A percentile compares a stretch with the other conserved stretches of the same genome.
Conservation (phyloP, 2,329 filamentous ascomycete species). For the Macroventuria anomochaeta region DNA sequence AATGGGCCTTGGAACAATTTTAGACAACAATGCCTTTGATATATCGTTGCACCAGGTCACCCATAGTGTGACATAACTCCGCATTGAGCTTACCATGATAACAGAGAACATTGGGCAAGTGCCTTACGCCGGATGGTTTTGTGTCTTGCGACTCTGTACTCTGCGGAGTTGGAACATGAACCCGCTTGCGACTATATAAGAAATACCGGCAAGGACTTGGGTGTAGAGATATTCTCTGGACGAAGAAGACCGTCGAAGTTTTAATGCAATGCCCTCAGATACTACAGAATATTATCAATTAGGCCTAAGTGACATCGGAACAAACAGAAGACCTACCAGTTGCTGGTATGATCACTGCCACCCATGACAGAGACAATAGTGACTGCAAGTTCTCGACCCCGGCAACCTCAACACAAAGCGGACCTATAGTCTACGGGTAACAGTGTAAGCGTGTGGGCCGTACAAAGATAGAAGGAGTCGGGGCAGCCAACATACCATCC, state of each 20-base stretch:
- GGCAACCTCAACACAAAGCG: conserved; percentile 51
- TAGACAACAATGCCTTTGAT: too few relatives aligned
- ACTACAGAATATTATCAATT: not conserved
- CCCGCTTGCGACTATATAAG: conserved; percentile 44
- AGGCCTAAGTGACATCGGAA: not conserved
- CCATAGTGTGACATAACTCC: too few relatives aligned
- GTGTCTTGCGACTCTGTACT: conserved; percentile 7
- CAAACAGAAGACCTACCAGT: conserved; percentile 36
- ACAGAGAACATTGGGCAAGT: too few relatives aligned
- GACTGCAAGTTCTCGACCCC: conserved; percentile 51
- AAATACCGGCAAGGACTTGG: conserved; percentile 49
- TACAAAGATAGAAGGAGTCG: not conserved
- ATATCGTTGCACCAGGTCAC: too few relatives aligned
- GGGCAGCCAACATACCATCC: conserved; percentile 47
- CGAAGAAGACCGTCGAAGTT: conserved; percentile 42
- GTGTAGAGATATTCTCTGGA: conserved; percentile 45
- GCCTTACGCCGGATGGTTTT: not conserved
- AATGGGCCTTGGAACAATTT: too few relatives aligned
- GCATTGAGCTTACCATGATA: too few relatives aligned
- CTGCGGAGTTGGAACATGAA: conserved; percentile 35
- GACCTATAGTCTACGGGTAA: conserved; percentile 45
- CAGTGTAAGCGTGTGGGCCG: not conserved
- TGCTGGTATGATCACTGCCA: conserved; percentile 46
- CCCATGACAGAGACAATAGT: conserved; percentile 50
- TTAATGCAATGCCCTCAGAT: conserved; percentile 53